A percentile compares a stretch with the other conserved stretches of the same genome.
These are phyloP conservation scores for Westerdykella sp. DNA, from an alignment of 2,329 filamentous ascomycete genomes.

Conservation along the genomic window DNA sequence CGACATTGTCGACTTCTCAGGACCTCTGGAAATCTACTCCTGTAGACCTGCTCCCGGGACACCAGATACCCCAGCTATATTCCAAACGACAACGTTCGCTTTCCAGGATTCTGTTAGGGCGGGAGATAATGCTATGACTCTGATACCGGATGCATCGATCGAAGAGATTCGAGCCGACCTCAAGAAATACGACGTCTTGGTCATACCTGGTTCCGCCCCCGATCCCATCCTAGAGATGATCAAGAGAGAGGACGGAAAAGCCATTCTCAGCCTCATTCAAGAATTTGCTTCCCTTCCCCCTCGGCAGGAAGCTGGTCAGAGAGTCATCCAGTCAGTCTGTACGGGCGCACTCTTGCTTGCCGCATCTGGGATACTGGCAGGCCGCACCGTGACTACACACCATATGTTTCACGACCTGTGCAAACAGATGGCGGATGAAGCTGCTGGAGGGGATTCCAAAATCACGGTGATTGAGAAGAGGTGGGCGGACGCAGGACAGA, in stretches of 20 bases:
- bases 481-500: conserved; percentile 29
- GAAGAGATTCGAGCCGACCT: conserved; percentile 22
- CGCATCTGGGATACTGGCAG: conserved; percentile 32
- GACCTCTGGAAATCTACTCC: conserved; percentile 35
- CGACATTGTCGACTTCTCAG: conserved; percentile 40
- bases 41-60: conserved; percentile 20
- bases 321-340: conserved; percentile 38
- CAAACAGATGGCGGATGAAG: conserved; percentile 23
- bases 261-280: conserved; percentile 14
- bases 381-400: conserved; percentile 37
- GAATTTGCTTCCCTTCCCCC: conserved; percentile 19
- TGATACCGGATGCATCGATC: conserved; percentile 28
- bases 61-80: conserved; percentile 14
- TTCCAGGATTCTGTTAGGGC: conserved; percentile 18
- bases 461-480: conserved; percentile 23
- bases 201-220: conserved; percentile 35
- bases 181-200: conserved; percentile 34
- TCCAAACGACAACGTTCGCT: conserved; percentile 33
- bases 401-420: conserved; percentile 26
- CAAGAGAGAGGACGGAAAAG: conserved; percentile 13
- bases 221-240: conserved; percentile 21
- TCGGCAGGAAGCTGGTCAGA: conserved; percentile 15
- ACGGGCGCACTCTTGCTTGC: conserved; percentile 37
- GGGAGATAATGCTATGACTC: conserved; percentile 19
- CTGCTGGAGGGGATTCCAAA: conserved; percentile 21